These are phyloP conservation scores for Francoa sonchifolia DNA, from an alignment of 441 rosid species.

Conservation along the genomic window DNA sequence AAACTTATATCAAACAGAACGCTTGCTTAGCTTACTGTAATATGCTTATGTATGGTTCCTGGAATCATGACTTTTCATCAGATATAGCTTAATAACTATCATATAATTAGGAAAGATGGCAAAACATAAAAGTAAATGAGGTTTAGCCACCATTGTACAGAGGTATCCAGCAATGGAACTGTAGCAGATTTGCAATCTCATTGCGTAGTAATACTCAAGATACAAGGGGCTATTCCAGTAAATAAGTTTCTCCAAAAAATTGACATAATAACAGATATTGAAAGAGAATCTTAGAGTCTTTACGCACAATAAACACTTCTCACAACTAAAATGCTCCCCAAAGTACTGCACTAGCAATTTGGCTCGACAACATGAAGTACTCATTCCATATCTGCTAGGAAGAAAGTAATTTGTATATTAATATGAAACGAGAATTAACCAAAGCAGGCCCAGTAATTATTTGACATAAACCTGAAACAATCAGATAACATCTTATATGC, in stretches of 20 bases:
- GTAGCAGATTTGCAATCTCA: background rate
- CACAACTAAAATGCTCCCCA: conserved; percentile 55
- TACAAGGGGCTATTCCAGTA: background rate
- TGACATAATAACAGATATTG: background rate
- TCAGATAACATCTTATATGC: conserved; percentile 79
- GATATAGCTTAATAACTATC: background rate
- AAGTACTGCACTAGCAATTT: conserved; percentile 72
- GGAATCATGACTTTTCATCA: background rate
- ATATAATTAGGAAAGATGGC: too few relatives aligned
- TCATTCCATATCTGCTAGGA: conserved; percentile 75
- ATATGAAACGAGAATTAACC: conserved; percentile 2
- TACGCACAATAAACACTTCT: conserved; percentile 58
- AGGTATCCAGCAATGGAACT: background rate
- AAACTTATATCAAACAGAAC: too few relatives aligned
- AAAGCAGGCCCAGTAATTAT: background rate
- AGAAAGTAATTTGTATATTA: conserved; percentile 5
- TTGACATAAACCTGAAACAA: conserved; percentile 47
- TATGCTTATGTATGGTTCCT: background rate
- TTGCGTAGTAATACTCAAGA: background rate
- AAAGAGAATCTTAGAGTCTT: conserved; percentile 1
- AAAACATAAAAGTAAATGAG: background rate
- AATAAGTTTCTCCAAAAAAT: background rate
- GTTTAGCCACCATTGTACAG: background rate
- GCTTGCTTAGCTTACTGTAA: too few relatives aligned
- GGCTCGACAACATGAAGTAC: conserved; percentile 66